Percentiles rank a stretch among this genome's conserved stretches.
Evolutionary conservation across 139 green algal genomes (phyloP).

Genomic region (Spirogloea muscicola): DNA sequence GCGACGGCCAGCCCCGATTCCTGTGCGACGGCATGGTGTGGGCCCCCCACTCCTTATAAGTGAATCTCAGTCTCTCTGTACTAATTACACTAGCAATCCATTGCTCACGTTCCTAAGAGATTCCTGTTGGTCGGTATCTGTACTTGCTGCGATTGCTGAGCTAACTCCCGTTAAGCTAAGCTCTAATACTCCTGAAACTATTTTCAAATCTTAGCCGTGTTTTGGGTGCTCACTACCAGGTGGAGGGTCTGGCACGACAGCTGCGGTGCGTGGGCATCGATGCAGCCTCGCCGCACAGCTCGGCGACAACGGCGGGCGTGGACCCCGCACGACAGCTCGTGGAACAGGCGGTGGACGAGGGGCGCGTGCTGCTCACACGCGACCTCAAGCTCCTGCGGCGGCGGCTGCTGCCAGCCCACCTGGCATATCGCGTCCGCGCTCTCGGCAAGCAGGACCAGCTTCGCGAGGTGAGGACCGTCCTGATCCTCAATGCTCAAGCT

Average conservation of each 20-base stretch:
- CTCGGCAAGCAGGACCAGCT: conserved; percentile 33
- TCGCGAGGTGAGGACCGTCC: conserved; percentile 14
- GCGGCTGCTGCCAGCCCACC: conserved; percentile 14
- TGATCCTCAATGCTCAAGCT: no score
- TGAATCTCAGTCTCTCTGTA: background rate
- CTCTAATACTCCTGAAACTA: background rate
- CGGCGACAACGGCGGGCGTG: background rate
- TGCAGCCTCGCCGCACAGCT: background rate
- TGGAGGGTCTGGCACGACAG: conserved; percentile 36
- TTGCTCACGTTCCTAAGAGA: background rate
- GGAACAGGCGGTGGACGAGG: conserved; percentile 22
- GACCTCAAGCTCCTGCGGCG: conserved; percentile 30
- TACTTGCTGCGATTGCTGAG: background rate
- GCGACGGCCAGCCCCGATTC: conserved; percentile 23
- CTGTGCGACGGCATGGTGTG: conserved; percentile 35
- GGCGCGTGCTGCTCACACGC: conserved; percentile 30
- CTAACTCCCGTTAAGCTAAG: background rate
- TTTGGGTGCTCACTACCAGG: conserved; percentile 18
- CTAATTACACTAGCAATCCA: background rate
- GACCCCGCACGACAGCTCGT: conserved; percentile 34
- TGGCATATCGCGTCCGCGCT: conserved; percentile 8
- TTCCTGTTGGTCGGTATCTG: background rate
- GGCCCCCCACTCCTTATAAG: background rate
- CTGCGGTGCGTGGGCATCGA: conserved; percentile 40
- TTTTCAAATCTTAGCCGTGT: background rate